These are phyloP conservation scores for Aquilaria sinensis DNA, from an alignment of 345 rosid genomes.

Conservation along the genomic window DNA sequence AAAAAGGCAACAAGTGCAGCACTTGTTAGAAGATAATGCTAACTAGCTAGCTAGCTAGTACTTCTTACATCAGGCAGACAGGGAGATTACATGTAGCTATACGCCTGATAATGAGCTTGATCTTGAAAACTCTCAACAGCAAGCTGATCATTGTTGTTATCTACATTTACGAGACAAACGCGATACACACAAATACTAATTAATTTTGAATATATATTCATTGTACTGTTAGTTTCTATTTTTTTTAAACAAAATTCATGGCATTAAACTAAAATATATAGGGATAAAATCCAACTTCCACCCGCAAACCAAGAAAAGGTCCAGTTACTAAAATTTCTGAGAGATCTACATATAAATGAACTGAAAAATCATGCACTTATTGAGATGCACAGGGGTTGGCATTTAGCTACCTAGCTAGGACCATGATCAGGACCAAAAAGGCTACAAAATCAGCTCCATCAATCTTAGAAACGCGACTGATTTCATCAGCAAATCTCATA, in stretches of 20 bases:
- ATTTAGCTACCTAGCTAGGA: conserved; percentile 32
- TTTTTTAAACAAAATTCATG: not conserved
- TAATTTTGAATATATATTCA: not conserved
- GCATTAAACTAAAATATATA: not conserved
- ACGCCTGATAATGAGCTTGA: conserved; percentile 9
- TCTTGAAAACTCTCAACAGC: not conserved
- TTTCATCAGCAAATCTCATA: conserved; percentile 8
- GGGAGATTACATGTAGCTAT: not conserved
- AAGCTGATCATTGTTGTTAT: conserved; percentile 4
- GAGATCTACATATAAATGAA: no score
- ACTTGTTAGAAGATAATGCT: no score
- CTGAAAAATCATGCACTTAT: no score
- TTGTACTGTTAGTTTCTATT: not conserved
- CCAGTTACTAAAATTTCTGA: no score
- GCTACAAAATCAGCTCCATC: conserved; percentile 26
- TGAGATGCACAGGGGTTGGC: conserved; percentile 23
- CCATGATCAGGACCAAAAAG: conserved; percentile 36
- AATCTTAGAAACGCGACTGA: conserved; percentile 4
- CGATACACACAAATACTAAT: not conserved
- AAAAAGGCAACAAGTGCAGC: no score
- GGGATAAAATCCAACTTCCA: not conserved
- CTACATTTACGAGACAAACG: conserved; percentile 7
- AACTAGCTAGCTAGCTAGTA: no score
- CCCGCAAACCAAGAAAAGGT: conserved; percentile 5
- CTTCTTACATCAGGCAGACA: no score